Conservation (phyloP, 116 monocot species). For the Trichopus zeylanicus region DNA sequence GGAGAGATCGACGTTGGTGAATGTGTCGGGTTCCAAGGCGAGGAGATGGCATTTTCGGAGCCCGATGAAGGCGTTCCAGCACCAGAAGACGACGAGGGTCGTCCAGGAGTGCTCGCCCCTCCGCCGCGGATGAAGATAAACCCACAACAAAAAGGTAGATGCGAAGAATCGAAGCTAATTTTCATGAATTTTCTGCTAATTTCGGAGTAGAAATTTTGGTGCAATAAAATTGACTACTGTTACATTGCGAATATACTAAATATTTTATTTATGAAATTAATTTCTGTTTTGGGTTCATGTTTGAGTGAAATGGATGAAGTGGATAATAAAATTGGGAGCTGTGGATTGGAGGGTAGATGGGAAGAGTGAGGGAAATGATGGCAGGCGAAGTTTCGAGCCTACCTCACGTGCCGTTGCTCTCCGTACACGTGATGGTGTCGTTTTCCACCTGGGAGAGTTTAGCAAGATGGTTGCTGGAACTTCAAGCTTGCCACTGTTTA, state of each 20-base stretch:
- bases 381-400: background rate
- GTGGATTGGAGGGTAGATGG: background rate
- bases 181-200: background rate
- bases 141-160: background rate
- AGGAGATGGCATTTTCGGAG: constrained; percentile 40
- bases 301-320: too few species aligned
- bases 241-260: too few species aligned
- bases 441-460: constrained; percentile 2
- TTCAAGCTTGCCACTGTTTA: too few species aligned
- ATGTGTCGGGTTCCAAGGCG: constrained; percentile 12
- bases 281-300: too few species aligned
- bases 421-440: background rate
- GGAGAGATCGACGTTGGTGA: background rate
- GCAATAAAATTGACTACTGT: too few species aligned
- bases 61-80: constrained; percentile 38
- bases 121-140: constrained; percentile 13
- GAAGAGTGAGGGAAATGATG: background rate
- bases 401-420: background rate
- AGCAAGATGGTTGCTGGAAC: too few species aligned
- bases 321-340: background rate
- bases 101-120: constrained; percentile 14
- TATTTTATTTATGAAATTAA: too few species aligned
- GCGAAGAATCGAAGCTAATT: background rate
- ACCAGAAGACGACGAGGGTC: constrained; percentile 16
- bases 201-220: background rate